Base-by-base conservation (phyloP, 2,329 filamentous ascomycete species). In the Calonectria honghensis region DNA sequence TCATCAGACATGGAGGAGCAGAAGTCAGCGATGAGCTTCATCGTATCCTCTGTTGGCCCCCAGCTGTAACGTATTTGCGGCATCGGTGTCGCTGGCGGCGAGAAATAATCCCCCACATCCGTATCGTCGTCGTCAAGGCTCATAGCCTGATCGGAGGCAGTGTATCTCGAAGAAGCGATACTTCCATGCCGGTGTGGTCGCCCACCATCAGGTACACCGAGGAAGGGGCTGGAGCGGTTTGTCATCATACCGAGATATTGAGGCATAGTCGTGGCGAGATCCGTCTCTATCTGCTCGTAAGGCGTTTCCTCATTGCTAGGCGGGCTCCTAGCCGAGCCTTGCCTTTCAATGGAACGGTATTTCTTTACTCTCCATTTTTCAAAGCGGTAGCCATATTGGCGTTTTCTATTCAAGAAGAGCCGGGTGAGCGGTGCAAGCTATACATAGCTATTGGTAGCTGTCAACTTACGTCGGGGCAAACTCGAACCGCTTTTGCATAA, bases 351-450 rank as follows among this genome's bases (percentile, higher is more conserved):
- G 4, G 73, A 57, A 31, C 75, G 75, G 64, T 84, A 84, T 54
- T 84, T 84, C 50, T 41, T 77, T 27, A 79, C 65, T 7, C 67
- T 70, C 78, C 81, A 82, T 51, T 80, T 79, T 27, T 81, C 76
- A 16, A 84, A 78, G 20, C 79, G 77, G 61, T 84, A 83, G 18
- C 82, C 79, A 63, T 80, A 81, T 41, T 84, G 83, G 4, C 83
- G 81, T 52, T 81, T 82, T 27, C 82, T 84, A 10, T 51, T 27
- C 18, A 37, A 20, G 41, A 41, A 52, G 29, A n/a, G 18, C 39
- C 35, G 63, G 31, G 39, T 27, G 29, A 37, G 20, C 31, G 9
- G 5, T 37, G 24, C 14, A 48, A 20, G 31, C 61, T 20, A 48
- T 24, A 35, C 16, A 4, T 18, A 14, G 32, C 32, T 20, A 39